Conservation (phyloP, 2,329 filamentous ascomycete genomes). For the Venturia nashicola region DNA sequence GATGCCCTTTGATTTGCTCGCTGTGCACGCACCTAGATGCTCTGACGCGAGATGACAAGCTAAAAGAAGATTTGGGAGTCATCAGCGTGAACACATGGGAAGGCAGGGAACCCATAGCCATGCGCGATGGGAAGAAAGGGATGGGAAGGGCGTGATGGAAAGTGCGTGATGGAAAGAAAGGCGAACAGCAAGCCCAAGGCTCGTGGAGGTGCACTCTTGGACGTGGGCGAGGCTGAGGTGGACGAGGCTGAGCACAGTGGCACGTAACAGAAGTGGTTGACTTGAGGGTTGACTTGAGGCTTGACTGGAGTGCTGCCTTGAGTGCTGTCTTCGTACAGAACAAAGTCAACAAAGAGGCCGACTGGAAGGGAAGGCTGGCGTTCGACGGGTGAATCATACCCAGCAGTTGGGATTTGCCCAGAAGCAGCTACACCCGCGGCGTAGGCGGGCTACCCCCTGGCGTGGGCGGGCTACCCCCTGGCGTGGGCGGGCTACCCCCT, state of each 20-base stretch:
- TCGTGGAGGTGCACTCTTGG: background rate
- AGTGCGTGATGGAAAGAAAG: background rate
- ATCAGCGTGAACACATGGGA: background rate
- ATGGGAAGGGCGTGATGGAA: too few relatives aligned
- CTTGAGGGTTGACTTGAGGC: too few relatives aligned
- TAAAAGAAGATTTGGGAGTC: background rate
- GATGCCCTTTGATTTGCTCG: background rate
- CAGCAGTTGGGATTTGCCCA: background rate
- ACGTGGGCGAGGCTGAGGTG: too few relatives aligned
- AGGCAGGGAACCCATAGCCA: background rate
- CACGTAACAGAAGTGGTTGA: background rate
- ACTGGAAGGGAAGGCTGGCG: background rate
- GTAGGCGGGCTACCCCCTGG: too few relatives aligned
- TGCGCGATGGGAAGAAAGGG: too few relatives aligned
- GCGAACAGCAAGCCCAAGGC: background rate
- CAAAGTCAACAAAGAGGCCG: background rate
- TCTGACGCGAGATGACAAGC: conserved; percentile 4
- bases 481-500: too few relatives aligned
- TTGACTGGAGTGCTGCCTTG: too few relatives aligned
- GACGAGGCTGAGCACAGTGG: background rate
- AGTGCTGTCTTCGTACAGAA: background rate
- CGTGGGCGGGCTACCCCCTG: too few relatives aligned
- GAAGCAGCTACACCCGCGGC: conserved; percentile 4
- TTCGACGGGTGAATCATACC: background rate
- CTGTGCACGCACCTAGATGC: background rate